Evolutionary conservation across 106 monocot genomes (phyloP).

Genomic region (Phalaenopsis equestris): DNA sequence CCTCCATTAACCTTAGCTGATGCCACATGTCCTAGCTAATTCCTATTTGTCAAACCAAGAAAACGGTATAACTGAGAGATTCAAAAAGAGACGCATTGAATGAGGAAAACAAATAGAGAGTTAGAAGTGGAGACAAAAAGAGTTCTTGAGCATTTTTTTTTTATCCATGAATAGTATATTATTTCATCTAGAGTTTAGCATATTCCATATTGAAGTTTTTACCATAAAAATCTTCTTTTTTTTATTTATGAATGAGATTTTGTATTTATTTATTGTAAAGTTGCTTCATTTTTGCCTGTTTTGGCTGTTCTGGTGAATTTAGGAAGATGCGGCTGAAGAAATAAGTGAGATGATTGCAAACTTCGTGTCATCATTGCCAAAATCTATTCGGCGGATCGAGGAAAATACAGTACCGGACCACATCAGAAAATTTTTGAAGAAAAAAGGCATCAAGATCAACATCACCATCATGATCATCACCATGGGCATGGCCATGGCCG

Average conservation of each 20-base stretch:
- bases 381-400: constrained; percentile 7
- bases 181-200: not conserved
- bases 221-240: not conserved
- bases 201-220: not conserved
- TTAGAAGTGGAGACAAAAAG: not conserved
- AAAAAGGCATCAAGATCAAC: not conserved
- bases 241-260: not conserved
- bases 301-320: not conserved
- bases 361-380: constrained; percentile 23
- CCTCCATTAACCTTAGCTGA: no score
- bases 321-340: constrained; percentile 28
- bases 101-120: no score
- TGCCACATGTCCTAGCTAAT: no score
- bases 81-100: no score
- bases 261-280: not conserved
- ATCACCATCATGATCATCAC: constrained; percentile 11
- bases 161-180: not conserved
- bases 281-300: not conserved
- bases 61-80: no score
- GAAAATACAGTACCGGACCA: constrained; percentile 13
- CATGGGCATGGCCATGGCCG: constrained; percentile 7
- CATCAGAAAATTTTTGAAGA: constrained; percentile 18
- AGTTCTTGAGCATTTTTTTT: not conserved
- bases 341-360: constrained; percentile 13
- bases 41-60: no score